These are phyloP conservation scores for Benincasa hispida DNA, from an alignment of 306 rosid species.

Conservation along the genomic window DNA sequence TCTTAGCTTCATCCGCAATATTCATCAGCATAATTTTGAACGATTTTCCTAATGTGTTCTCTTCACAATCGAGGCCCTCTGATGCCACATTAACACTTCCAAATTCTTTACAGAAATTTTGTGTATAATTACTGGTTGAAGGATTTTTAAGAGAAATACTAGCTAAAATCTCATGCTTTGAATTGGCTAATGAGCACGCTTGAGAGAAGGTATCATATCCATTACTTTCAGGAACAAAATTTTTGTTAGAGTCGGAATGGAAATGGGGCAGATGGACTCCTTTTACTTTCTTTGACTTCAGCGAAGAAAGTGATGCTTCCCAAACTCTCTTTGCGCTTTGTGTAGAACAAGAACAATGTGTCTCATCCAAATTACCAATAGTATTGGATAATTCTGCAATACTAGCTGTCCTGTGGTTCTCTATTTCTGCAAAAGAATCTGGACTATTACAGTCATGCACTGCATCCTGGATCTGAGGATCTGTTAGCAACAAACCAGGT, in stretches of 20 bases:
- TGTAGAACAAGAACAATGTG: constrained; percentile 32
- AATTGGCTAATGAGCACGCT: constrained; percentile 23
- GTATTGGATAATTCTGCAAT: constrained; percentile 17
- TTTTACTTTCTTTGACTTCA: constrained; percentile 82
- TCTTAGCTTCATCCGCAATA: constrained; percentile 66
- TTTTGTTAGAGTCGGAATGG: constrained; percentile 26
- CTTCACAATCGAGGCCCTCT: constrained; percentile 27
- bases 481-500: constrained; percentile 16
- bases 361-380: constrained; percentile 20
- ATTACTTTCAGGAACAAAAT: constrained; percentile 23
- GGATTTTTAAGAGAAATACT: constrained; percentile 25
- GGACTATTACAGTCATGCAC: constrained; percentile 12
- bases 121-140: constrained; percentile 4
- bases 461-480: constrained; percentile 18
- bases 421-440: constrained; percentile 19
- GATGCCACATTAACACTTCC: constrained; percentile 10
- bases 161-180: constrained; percentile 8
- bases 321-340: constrained; percentile 50
- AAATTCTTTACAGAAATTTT: constrained; percentile 21
- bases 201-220: constrained; percentile 23
- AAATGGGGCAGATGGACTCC: constrained; percentile 51
- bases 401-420: constrained; percentile 14
- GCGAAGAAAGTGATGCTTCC: constrained; percentile 74
- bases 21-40: constrained; percentile 78
- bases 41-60: constrained; percentile 23